Evolutionary conservation across 2,329 filamentous ascomycete species (phyloP), one percentile per base, ranked within the genome.

Genomic region (Orbilia blumenaviensis): DNA sequence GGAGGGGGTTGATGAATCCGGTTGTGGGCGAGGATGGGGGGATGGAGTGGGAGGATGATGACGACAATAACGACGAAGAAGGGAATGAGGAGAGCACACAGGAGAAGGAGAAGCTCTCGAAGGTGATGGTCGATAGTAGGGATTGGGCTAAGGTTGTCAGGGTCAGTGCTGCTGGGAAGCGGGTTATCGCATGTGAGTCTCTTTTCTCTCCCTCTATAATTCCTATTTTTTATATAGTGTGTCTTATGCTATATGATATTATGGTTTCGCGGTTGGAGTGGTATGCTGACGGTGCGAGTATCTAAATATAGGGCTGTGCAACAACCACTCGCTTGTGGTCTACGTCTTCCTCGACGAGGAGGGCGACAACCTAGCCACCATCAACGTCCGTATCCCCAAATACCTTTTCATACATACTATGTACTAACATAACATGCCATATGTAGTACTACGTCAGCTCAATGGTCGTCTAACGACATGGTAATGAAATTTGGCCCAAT

Each of bases 101-200:
- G 86, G 89, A 89, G 79, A 88, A 89, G 63, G 89, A 88, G 18
- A 92, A 92, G 12, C 98, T 94, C 93, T 92, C 93, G 0, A 93
- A 89, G 23, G 94, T 98, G 36, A 87, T 92, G 63, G 93, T 98
- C 23, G 95, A 98, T 83, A 95, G 93, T 34, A 91, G 89, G 82
- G 95, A 99, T 82, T 98, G 95, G 94, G 93, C 93, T 32, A 89
- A 89, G 79, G 94, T 98, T n/a, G 86, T 99, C 79, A 96, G 93
- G 82, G 94, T 98, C 10, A 94, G 94, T 0, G 87, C 94, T 60
- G 84, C 98, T 29, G 94, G 95, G 79, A 94, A 93, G 0, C 87
- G 93, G 79, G 94, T 98, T 61, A 95, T 98, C 85, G 95, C 94
- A 68, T 97, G 94, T 90, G 78, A 84, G 88, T 81, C 16, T 12